phyloP scores from a whole-genome alignment of 441 rosid species.

The Francoa sonchifolia region DNA sequence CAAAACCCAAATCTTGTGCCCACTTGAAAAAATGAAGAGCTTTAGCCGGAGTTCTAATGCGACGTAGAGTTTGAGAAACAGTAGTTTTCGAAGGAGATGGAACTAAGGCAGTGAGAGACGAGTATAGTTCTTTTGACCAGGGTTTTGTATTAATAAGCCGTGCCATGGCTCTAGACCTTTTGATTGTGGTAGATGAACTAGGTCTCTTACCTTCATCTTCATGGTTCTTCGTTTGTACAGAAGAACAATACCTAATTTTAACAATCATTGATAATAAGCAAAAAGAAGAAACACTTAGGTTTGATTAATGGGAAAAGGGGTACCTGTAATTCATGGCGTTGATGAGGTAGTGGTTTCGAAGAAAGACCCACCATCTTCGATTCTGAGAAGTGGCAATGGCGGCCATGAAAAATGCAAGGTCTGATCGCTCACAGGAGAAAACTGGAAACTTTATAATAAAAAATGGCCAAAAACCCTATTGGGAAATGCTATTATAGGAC shows the following conservation, averaged over 20 bases:
- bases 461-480: no score
- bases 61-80: slow-evolving; percentile 42
- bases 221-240: slow-evolving; percentile 1
- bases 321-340: no score
- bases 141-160: slow-evolving; percentile 30
- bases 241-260: slow-evolving; percentile 18
- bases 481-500: no score
- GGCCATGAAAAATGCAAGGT: no score
- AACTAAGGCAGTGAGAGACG: slow-evolving; percentile 37
- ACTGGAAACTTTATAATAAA: no score
- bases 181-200: slow-evolving; percentile 26
- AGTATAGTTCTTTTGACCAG: slow-evolving; percentile 49
- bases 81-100: slow-evolving; percentile 39
- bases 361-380: no score
- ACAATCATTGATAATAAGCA: no score
- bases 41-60: slow-evolving; percentile 31
- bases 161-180: slow-evolving; percentile 37
- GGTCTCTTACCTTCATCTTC: slow-evolving; percentile 10
- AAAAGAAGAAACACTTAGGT: no score
- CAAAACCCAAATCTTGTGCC: slow-evolving; percentile 30
- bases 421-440: no score
- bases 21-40: slow-evolving; percentile 59
- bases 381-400: no score
- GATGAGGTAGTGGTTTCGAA: no score
- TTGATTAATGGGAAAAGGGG: no score